Percentiles rank a stretch among this genome's conserved stretches.
Conservation (phyloP, 352 stramenopile genomes). For the Phytophthora litchii region DNA sequence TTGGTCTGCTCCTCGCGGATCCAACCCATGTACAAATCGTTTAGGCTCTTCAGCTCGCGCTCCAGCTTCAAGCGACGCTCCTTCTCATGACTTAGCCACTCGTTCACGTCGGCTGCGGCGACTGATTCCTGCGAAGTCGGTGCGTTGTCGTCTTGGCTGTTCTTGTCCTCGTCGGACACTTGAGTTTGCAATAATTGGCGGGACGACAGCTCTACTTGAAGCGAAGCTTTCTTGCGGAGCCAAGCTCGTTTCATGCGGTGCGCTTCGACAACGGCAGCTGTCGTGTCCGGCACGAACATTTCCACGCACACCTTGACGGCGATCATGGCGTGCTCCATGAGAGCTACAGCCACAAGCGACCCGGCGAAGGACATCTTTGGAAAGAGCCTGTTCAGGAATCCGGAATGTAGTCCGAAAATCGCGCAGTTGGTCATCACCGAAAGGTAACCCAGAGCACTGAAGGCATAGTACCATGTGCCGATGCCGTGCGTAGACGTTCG, state of each 20-base stretch:
- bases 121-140: conserved; percentile 15
- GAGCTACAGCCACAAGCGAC: conserved; percentile 54
- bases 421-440: conserved; percentile 95
- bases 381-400: conserved; percentile 75
- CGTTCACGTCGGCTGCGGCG: conserved; percentile 60
- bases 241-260: conserved; percentile 67
- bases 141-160: neutral
- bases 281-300: conserved; percentile 76
- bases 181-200: conserved; percentile 46
- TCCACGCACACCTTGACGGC: conserved; percentile 81
- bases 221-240: conserved; percentile 75
- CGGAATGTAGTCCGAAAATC: conserved; percentile 92
- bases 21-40: conserved; percentile 86
- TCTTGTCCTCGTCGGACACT: conserved; percentile 28
- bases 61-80: conserved; percentile 75
- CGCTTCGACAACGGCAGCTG: conserved; percentile 61
- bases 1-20: conserved; percentile 83
- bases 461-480: conserved; percentile 92
- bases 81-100: conserved; percentile 76
- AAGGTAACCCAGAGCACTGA: conserved; percentile 91
- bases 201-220: conserved; percentile 74
- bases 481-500: conserved; percentile 80
- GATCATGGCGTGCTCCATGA: conserved; percentile 86
- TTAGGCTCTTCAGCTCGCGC: conserved; percentile 80
- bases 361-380: conserved; percentile 66